A percentile compares a stretch with the other conserved stretches of the same genome.
phyloP scores from a whole-genome alignment of 768 basidiomycete genomes.

The Termitomyces sp. region DNA sequence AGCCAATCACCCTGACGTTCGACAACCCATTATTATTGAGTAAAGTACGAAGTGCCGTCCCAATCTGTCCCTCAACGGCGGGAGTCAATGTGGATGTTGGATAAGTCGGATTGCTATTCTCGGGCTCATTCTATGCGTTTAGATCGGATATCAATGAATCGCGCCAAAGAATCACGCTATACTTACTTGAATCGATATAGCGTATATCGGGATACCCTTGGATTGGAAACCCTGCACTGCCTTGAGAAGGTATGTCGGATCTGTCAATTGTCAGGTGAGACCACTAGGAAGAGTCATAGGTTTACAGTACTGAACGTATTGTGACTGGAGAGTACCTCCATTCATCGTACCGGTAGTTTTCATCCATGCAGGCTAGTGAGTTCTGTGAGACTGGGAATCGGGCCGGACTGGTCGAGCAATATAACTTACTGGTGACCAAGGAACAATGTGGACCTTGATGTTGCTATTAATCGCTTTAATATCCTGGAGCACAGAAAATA shows the following conservation, averaged over 20 bases:
- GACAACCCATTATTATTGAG: constrained; percentile 61
- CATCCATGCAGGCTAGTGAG: constrained; percentile 70
- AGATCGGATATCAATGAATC: not conserved
- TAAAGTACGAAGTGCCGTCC: constrained; percentile 45
- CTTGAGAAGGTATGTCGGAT: constrained; percentile 70
- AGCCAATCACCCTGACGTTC: constrained; percentile 55
- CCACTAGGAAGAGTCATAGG: not conserved
- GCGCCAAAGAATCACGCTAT: not conserved
- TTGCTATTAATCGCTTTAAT: constrained; percentile 52
- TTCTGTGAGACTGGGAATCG: not conserved
- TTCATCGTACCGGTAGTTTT: constrained; percentile 62
- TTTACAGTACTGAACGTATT: constrained; percentile 45
- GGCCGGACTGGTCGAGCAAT: not conserved
- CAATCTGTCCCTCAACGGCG: constrained; percentile 54
- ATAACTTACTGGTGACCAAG: constrained; percentile 68
- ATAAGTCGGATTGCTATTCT: constrained; percentile 60
- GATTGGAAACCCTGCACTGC: constrained; percentile 61
- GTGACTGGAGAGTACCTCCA: constrained; percentile 53
- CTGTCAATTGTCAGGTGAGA: constrained; percentile 25
- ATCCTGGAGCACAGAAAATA: constrained; percentile 60
- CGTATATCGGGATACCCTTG: constrained; percentile 58
- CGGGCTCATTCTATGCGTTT: constrained; percentile 38
- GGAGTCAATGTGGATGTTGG: constrained; percentile 57
- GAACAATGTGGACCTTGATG: constrained; percentile 52
- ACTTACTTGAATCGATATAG: constrained; percentile 48